phyloP scores from a whole-genome alignment of 2,329 filamentous ascomycete species.

The Cladosporium velox region DNA sequence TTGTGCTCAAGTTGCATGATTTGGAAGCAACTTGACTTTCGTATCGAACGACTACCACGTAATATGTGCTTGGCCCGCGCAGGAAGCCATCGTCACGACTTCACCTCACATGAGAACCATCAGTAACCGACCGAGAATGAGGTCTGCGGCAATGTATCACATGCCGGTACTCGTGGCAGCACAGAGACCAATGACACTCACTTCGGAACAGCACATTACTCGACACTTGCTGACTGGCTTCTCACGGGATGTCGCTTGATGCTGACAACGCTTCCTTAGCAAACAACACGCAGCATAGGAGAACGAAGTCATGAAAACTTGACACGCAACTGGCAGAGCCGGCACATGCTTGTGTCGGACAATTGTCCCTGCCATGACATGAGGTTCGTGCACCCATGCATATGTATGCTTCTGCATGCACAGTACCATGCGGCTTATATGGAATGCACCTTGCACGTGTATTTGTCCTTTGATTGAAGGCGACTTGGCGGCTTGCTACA shows the following conservation, averaged over 20 bases:
- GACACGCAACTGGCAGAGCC: neutral
- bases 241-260: neutral
- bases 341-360: neutral
- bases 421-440: neutral
- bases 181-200: neutral
- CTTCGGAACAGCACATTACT: neutral
- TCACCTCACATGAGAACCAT: neutral
- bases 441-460: constrained; percentile 2
- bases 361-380: neutral
- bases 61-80: neutral
- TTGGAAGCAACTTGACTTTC: neutral
- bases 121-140: neutral
- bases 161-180: neutral
- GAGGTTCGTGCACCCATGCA: constrained; percentile 2
- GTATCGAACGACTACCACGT: neutral
- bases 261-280: neutral
- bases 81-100: neutral
- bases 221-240: neutral
- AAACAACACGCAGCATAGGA: neutral
- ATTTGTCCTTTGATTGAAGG: neutral
- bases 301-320: neutral
- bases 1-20: neutral
- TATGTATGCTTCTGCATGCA: neutral
- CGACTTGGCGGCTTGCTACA: constrained; percentile 12
- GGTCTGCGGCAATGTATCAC: neutral